Evolutionary conservation across 169 alveolate genomes (phyloP).

Genomic region (Haemoproteus tartakovskyi): DNA sequence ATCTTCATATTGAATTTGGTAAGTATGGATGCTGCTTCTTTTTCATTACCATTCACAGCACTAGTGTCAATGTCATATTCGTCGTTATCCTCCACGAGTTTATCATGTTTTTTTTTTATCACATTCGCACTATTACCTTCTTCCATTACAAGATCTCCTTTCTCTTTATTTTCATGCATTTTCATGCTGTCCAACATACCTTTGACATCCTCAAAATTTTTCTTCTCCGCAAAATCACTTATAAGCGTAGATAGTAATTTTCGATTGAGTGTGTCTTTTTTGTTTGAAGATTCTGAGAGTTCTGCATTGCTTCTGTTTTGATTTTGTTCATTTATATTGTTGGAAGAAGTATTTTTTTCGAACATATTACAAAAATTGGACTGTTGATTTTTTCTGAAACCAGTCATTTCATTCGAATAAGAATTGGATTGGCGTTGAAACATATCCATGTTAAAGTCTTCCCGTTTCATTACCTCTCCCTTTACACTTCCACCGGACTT

Average conservation of each 20-base stretch:
- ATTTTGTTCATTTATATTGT: too few species aligned
- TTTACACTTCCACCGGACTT: too few species aligned
- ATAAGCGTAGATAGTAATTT: not conserved
- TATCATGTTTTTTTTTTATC: conserved; percentile 51
- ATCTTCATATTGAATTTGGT: conserved; percentile 11
- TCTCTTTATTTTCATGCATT: not conserved
- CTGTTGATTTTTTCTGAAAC: too few species aligned
- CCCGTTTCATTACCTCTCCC: not conserved
- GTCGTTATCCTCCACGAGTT: conserved; percentile 26
- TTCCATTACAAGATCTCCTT: not conserved
- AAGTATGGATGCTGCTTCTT: conserved; percentile 47
- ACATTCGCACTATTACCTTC: not conserved
- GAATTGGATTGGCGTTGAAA: not conserved
- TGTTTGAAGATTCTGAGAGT: not conserved
- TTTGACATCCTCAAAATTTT: too few species aligned
- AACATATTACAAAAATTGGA: too few species aligned
- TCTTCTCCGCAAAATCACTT: not conserved
- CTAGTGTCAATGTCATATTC: conserved; percentile 48
- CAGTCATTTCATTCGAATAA: too few species aligned
- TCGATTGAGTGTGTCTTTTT: not conserved
- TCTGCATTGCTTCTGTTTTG: too few species aligned
- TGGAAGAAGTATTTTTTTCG: too few species aligned
- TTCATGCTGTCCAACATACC: too few species aligned
- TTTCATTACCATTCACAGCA: conserved; percentile 27
- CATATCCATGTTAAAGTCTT: not conserved